phyloP scores from a whole-genome alignment of 2,329 filamentous ascomycete species.

The Tolypocladium pustulatum region DNA sequence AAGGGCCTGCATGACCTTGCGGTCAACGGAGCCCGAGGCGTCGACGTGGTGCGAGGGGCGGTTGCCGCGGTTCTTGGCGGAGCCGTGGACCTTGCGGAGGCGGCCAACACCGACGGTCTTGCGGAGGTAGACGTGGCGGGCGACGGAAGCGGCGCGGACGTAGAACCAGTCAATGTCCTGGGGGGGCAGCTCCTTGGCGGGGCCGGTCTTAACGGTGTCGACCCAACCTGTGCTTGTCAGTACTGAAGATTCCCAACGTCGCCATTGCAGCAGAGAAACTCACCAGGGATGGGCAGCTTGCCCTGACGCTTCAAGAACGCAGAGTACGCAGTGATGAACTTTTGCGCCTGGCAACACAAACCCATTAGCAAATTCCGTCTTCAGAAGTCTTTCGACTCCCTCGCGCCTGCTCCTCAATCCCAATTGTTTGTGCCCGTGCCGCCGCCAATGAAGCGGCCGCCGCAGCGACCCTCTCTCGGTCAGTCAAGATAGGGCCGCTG shows the following conservation, averaged over 20 bases:
- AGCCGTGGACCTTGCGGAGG: conserved; percentile 92
- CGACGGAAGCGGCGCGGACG: conserved; percentile 83
- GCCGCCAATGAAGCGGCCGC: background rate
- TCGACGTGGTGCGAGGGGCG: conserved; percentile 91
- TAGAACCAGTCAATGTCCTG: conserved; percentile 98
- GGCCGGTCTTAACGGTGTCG: conserved; percentile 97
- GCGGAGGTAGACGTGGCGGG: conserved; percentile 97
- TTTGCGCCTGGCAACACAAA: conserved; percentile 57
- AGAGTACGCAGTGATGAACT: conserved; percentile 80
- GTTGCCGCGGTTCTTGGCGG: conserved; percentile 92
- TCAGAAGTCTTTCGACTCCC: conserved; percentile 64
- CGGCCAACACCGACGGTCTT: conserved; percentile 99
- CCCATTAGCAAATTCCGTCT: conserved; percentile 66
- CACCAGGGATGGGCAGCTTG: conserved; percentile 85
- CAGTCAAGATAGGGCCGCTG: background rate
- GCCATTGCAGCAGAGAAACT: conserved; percentile 20
- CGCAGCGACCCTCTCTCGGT: background rate
- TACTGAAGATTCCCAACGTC: background rate
- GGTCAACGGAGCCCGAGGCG: conserved; percentile 89
- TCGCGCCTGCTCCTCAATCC: conserved; percentile 54
- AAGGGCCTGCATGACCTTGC: conserved; percentile 92
- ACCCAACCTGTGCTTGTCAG: conserved; percentile 64
- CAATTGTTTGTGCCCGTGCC: conserved; percentile 1
- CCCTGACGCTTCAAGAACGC: conserved; percentile 90
- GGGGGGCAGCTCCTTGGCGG: conserved; percentile 93